These are phyloP conservation scores for Dryas drummondii DNA, from an alignment of 306 rosid genomes.

Conservation along the genomic window DNA sequence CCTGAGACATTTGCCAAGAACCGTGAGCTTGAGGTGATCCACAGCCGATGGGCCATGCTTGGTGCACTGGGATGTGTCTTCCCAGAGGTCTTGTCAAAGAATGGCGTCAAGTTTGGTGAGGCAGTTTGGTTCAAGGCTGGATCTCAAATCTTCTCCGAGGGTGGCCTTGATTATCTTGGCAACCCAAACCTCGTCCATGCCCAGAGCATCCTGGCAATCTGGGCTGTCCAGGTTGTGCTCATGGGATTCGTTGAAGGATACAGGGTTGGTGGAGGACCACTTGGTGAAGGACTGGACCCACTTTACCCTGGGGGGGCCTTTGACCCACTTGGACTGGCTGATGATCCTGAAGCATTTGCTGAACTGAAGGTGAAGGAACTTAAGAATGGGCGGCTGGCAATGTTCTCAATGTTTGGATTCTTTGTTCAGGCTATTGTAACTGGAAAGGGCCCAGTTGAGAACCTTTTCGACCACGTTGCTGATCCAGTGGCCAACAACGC, in stretches of 20 bases:
- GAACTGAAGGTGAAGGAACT: conserved; percentile 90
- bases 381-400: conserved; percentile 86
- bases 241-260: conserved; percentile 95
- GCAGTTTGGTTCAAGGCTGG: conserved; percentile 99
- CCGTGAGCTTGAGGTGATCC: conserved; percentile 95
- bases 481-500: conserved; percentile 93
- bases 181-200: conserved; percentile 94
- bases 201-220: conserved; percentile 95
- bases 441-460: conserved; percentile 88
- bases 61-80: conserved; percentile 84
- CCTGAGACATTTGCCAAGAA: conserved; percentile 91
- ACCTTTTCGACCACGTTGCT: conserved; percentile 78
- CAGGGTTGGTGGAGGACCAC: conserved; percentile 96
- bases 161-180: conserved; percentile 93
- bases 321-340: conserved; percentile 95
- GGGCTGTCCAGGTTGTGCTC: conserved; percentile 90
- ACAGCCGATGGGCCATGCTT: conserved; percentile 93
- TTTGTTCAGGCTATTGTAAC: conserved; percentile 96
- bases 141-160: conserved; percentile 88
- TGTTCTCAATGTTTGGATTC: conserved; percentile 93
- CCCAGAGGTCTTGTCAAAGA: conserved; percentile 81
- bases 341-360: conserved; percentile 96
- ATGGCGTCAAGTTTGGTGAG: conserved; percentile 89
- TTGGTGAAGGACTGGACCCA: conserved; percentile 96
- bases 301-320: conserved; percentile 95